Conservation (phyloP, 176 grass and related monocot genomes). For the Aegilops tauschii region DNA sequence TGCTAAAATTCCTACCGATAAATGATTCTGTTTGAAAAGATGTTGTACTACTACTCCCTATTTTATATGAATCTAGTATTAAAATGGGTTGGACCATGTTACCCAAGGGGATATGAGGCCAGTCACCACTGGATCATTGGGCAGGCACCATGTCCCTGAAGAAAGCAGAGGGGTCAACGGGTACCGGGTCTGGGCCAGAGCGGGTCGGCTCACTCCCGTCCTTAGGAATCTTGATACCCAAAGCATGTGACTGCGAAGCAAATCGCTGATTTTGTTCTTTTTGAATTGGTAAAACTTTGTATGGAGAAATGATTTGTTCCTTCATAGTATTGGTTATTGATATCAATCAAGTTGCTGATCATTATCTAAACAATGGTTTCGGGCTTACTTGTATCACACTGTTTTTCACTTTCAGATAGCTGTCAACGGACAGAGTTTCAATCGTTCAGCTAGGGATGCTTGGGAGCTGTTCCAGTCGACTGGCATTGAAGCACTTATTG, state of each 20-base stretch:
- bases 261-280: neutral
- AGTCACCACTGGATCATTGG: too few species aligned
- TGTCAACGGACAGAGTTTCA: constrained; percentile 86
- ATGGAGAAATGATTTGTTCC: neutral
- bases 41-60: too few species aligned
- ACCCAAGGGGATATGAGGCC: too few species aligned
- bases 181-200: too few species aligned
- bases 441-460: constrained; percentile 87
- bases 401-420: constrained; percentile 70
- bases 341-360: neutral
- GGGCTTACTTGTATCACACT: constrained; percentile 2
- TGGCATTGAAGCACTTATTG: constrained; percentile 84
- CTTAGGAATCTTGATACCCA: neutral
- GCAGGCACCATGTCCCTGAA: too few species aligned
- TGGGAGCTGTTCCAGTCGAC: constrained; percentile 99
- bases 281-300: neutral
- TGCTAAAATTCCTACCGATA: too few species aligned
- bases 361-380: neutral
- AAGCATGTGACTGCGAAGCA: neutral
- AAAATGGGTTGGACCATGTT: too few species aligned
- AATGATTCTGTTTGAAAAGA: too few species aligned
- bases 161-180: too few species aligned
- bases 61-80: too few species aligned
- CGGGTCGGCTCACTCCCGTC: too few species aligned
- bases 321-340: neutral